These are phyloP conservation scores for Thinopyrum obtusiflorum DNA, from an alignment of 202 grass and related monocot species.

Conservation along the genomic window DNA sequence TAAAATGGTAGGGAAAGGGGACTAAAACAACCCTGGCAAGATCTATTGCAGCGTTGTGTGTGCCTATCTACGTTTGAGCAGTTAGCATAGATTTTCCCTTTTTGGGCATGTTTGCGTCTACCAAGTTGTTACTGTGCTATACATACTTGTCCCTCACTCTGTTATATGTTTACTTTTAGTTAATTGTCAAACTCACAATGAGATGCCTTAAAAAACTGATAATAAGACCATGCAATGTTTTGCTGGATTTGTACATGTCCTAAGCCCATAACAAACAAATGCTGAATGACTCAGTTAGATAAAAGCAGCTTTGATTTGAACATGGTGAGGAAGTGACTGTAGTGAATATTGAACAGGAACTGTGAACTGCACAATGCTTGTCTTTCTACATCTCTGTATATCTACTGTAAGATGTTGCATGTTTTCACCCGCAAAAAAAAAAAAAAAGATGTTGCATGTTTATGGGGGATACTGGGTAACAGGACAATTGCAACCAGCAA, in stretches of 20 bases:
- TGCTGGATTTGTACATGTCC: not conserved
- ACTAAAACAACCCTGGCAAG: not conserved
- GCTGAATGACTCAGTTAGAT: not conserved
- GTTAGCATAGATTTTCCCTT: not conserved
- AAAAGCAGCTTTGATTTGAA: not conserved
- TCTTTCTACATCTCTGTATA: not conserved
- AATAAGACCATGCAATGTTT: not conserved
- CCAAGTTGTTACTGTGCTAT: not conserved
- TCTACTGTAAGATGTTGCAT: constrained; percentile 1
- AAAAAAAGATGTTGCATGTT: not conserved
- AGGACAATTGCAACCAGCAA: not conserved
- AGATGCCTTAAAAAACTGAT: not conserved
- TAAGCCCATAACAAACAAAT: constrained; percentile 2
- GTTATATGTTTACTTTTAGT: not conserved
- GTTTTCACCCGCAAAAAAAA: too few species aligned
- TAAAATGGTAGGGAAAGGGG: not conserved
- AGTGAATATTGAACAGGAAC: not conserved
- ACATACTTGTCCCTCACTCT: not conserved
- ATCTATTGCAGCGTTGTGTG: too few species aligned
- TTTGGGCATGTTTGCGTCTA: not conserved
- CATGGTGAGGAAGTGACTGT: not conserved
- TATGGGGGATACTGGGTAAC: not conserved
- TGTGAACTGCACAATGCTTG: not conserved
- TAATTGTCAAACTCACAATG: not conserved
- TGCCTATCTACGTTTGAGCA: not conserved